These are phyloP conservation scores for Erythrophleum fordii DNA, from an alignment of 306 rosid genomes.

Conservation along the genomic window DNA sequence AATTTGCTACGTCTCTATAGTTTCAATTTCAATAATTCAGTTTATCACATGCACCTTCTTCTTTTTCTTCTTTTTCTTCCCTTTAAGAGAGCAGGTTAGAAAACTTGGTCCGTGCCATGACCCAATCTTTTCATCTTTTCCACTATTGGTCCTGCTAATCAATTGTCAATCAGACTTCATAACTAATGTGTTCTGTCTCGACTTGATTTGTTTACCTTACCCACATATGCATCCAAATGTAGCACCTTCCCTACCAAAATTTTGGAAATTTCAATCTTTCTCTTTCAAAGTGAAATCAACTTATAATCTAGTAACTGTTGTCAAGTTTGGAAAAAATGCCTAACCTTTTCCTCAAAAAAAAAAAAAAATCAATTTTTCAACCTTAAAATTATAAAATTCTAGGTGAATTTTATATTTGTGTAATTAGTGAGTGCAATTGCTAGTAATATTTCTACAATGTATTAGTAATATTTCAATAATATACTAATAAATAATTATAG, in stretches of 20 bases:
- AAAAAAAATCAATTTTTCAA: not conserved
- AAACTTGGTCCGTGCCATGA: slow-evolving; percentile 42
- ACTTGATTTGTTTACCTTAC: slow-evolving; percentile 44
- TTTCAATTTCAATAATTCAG: slow-evolving; percentile 62
- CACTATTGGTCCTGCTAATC: slow-evolving; percentile 49
- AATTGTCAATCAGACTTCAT: slow-evolving; percentile 47
- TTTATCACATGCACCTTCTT: slow-evolving; percentile 61
- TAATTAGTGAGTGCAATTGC: no score
- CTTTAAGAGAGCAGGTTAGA: slow-evolving; percentile 38
- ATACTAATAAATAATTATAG: no score
- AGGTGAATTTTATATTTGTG: not conserved
- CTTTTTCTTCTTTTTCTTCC: slow-evolving; percentile 10
- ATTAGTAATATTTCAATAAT: no score
- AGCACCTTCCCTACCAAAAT: not conserved
- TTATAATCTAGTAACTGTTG: slow-evolving; percentile 4
- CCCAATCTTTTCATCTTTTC: slow-evolving; percentile 49
- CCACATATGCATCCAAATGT: not conserved
- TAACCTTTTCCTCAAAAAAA: not conserved
- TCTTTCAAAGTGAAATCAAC: slow-evolving; percentile 12
- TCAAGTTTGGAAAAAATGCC: slow-evolving; percentile 11
- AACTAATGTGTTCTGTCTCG: slow-evolving; percentile 48
- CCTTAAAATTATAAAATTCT: not conserved
- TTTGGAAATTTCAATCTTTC: slow-evolving; percentile 23
- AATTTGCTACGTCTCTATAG: slow-evolving; percentile 32
- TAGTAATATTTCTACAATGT: no score